Base-by-base conservation (phyloP, 257 asterid genomes). In the Nyctanthes arbortristis region DNA sequence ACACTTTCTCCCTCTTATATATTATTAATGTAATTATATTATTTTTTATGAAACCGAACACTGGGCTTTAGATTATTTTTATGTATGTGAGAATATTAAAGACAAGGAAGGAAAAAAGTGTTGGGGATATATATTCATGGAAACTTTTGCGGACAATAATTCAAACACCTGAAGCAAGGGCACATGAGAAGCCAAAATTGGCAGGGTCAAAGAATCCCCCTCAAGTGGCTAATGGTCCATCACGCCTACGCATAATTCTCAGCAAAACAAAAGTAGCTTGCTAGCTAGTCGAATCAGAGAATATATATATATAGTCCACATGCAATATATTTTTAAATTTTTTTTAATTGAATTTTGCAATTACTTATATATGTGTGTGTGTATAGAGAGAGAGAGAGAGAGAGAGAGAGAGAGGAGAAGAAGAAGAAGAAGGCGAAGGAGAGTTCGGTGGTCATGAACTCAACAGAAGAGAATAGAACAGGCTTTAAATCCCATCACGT, bases 401-500 rank as follows among this genome's bases (percentile, higher is more conserved):
- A 56, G 52, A 10, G 49, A 77, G 72, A 73, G 69, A 37, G 58
- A 76, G 35, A 70, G 69, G 68, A 77, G 71, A 60, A 63, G 67
- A 56, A 65, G 63, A 61, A 72, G 77, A 40, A 39, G 75, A 29
- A 58, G 76, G 77, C 78, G 66, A 66, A 39, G 64, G 72, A 77
- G 63, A 71, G 63, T 12, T 27, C n/a, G n/a, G n/a, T n/a, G n/a
- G n/a, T n/a, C n/a, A n/a, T n/a, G n/a, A n/a, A n/a, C n/a, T n/a
- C n/a, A n/a, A n/a, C n/a, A n/a, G n/a, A n/a, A n/a, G n/a, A n/a
- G n/a, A n/a, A n/a, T n/a, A n/a, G 12, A 36, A 70, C 85, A 80
- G 85, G 79, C 89, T 89, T 89, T 85, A 88, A 83, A 84, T 89
- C 87, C 78, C 83, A 77, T 88, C 95, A 83, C 91, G 78, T 81